These are phyloP conservation scores for Salix koriyanagi DNA, from an alignment of 345 rosid species.

Conservation along the genomic window DNA sequence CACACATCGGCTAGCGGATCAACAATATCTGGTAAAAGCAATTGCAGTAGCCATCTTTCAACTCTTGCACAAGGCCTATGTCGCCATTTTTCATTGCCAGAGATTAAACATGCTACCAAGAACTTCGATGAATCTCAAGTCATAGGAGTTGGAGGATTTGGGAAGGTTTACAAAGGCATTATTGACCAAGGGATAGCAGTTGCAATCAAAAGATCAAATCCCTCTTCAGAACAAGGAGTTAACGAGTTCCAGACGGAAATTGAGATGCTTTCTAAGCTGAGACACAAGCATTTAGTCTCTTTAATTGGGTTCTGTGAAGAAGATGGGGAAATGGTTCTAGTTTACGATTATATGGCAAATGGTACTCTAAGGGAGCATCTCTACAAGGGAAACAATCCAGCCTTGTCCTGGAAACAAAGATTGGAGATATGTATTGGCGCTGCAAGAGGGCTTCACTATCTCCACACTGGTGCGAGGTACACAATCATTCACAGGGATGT, in stretches of 20 bases:
- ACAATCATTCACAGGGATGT: constrained; percentile 32
- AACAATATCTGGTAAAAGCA: constrained; percentile 32
- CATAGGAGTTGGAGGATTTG: constrained; percentile 34
- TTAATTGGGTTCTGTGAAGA: constrained; percentile 26
- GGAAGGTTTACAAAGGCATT: constrained; percentile 29
- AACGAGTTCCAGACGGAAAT: constrained; percentile 28
- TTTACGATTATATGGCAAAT: constrained; percentile 28
- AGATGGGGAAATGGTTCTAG: constrained; percentile 27
- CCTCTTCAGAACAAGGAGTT: constrained; percentile 32
- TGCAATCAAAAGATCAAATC: constrained; percentile 29
- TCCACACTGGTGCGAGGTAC: constrained; percentile 29
- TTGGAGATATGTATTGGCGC: constrained; percentile 22
- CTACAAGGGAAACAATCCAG: constrained; percentile 14
- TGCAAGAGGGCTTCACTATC: constrained; percentile 30
- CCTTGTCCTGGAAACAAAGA: constrained; percentile 24
- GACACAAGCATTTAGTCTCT: constrained; percentile 32
- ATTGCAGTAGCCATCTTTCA: constrained; percentile 16
- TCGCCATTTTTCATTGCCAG: constrained; percentile 27
- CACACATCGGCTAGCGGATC: constrained; percentile 30
- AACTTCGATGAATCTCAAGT: constrained; percentile 22
- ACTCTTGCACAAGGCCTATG: constrained; percentile 26
- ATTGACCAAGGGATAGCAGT: constrained; percentile 29
- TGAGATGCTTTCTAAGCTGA: constrained; percentile 31
- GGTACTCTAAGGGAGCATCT: constrained; percentile 29
- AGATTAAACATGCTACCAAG: constrained; percentile 24